These are phyloP conservation scores for Cryphonectria japonica DNA, from an alignment of 2,329 filamentous ascomycete genomes.

Conservation along the genomic window DNA sequence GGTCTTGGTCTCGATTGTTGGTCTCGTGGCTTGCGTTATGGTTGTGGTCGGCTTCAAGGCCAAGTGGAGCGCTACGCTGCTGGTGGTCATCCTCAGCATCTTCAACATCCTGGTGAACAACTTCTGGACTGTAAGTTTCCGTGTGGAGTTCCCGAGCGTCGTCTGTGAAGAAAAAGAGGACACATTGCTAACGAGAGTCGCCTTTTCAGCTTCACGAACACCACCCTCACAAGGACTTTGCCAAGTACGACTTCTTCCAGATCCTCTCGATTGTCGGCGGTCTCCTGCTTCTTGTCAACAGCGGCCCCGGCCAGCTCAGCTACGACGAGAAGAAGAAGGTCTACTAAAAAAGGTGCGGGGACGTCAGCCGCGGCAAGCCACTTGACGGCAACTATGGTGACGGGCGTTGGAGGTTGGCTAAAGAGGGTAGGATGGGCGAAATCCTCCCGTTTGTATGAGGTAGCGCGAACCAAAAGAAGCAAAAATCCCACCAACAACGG, in stretches of 20 bases:
- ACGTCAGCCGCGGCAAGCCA: background rate
- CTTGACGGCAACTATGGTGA: background rate
- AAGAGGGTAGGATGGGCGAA: conserved; percentile 15
- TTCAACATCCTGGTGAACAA: conserved; percentile 99
- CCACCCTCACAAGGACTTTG: conserved; percentile 99
- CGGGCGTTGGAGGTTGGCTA: conserved; percentile 5
- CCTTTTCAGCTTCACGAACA: conserved; percentile 80
- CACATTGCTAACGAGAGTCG: conserved; percentile 34
- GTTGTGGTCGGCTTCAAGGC: conserved; percentile 99
- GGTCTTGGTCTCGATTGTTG: conserved; percentile 80
- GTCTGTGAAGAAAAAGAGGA: background rate
- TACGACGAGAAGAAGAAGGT: conserved; percentile 99
- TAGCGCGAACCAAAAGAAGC: background rate
- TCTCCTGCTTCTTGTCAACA: conserved; percentile 95
- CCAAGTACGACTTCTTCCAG: conserved; percentile 99
- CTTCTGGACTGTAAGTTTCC: conserved; percentile 90
- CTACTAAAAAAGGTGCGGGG: conserved; percentile 61
- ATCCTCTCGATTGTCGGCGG: conserved; percentile 98
- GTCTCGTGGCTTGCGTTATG: conserved; percentile 93
- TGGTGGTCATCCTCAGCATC: conserved; percentile 92
- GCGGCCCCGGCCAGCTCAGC: conserved; percentile 94
- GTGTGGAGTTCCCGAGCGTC: background rate
- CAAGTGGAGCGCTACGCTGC: conserved; percentile 94
- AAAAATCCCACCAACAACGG: background rate
- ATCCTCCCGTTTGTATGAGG: conserved; percentile 16